Evolutionary conservation across 75 land plant species (phyloP).

Genomic region (Cupressus sempervirens): DNA sequence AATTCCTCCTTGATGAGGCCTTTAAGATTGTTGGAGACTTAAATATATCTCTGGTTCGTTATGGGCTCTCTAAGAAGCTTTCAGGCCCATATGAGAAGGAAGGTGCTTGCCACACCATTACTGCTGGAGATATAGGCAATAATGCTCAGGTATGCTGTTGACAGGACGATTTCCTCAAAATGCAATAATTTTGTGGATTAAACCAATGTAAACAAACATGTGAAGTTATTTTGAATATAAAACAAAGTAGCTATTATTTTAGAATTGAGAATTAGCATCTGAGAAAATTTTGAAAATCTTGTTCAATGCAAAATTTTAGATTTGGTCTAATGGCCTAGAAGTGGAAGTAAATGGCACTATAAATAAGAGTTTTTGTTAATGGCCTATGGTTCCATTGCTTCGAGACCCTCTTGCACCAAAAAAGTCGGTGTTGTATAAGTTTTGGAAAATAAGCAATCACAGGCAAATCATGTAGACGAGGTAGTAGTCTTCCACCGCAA

Average conservation of each 20-base stretch:
- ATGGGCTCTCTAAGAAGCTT: conserved; percentile 49
- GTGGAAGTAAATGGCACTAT: not conserved
- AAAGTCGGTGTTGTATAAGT: not conserved
- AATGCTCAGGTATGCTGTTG: conserved; percentile 36
- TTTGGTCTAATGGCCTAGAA: no score
- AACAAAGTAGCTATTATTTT: not conserved
- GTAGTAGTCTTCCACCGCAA: no score
- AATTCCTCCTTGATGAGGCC: conserved; percentile 32
- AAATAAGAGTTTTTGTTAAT: not conserved
- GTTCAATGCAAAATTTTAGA: not conserved
- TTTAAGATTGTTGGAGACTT: conserved; percentile 38
- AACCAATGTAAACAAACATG: not conserved
- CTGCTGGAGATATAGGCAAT: conserved; percentile 21
- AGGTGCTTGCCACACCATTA: conserved; percentile 45
- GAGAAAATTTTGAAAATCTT: not conserved
- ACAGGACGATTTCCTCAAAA: not conserved
- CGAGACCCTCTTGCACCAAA: not conserved
- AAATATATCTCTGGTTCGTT: conserved; percentile 41
- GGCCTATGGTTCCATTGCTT: not conserved
- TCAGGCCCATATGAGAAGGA: conserved; percentile 44
- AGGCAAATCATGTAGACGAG: not conserved
- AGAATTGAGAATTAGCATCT: not conserved
- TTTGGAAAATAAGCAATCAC: not conserved
- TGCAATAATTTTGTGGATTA: not conserved
- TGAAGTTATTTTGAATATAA: not conserved